Conservation (phyloP, 768 basidiomycete species). For the Ramaria sp. region DNA sequence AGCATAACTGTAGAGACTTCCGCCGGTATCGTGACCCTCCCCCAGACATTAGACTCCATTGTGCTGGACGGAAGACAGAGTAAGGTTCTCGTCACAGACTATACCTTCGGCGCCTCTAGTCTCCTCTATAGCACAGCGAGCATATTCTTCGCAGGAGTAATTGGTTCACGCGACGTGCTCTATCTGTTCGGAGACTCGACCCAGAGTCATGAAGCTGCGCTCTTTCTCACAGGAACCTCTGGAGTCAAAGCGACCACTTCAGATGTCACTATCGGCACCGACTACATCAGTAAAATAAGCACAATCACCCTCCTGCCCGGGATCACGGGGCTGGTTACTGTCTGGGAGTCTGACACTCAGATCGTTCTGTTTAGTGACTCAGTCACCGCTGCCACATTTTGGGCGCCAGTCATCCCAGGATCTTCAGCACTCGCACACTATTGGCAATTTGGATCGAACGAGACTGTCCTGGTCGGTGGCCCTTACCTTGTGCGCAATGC, state of each 20-base stretch:
- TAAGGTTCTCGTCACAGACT: slow-evolving; percentile 63
- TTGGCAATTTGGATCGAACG: slow-evolving; percentile 68
- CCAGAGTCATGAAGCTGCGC: slow-evolving; percentile 35
- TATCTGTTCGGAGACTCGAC: slow-evolving; percentile 47
- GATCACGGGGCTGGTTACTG: slow-evolving; percentile 43
- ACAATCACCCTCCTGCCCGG: slow-evolving; percentile 48
- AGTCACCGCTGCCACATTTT: slow-evolving; percentile 59
- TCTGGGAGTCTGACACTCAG: slow-evolving; percentile 58
- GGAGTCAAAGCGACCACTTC: neutral
- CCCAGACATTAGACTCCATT: slow-evolving; percentile 40
- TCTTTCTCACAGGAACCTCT: slow-evolving; percentile 30
- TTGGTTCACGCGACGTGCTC: slow-evolving; percentile 52
- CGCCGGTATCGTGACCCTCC: slow-evolving; percentile 42
- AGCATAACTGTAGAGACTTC: slow-evolving; percentile 49
- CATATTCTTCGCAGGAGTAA: slow-evolving; percentile 54
- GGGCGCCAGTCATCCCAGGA: slow-evolving; percentile 57
- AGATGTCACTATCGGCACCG: neutral
- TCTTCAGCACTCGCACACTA: slow-evolving; percentile 37
- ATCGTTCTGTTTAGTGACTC: slow-evolving; percentile 62
- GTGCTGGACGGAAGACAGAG: slow-evolving; percentile 61
- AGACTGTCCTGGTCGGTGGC: slow-evolving; percentile 43
- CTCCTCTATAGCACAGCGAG: slow-evolving; percentile 64
- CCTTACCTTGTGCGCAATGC: slow-evolving; percentile 39
- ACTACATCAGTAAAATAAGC: neutral
- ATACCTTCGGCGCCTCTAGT: slow-evolving; percentile 52